Percentiles rank a stretch among this genome's conserved stretches.
phyloP scores from a whole-genome alignment of 1,284 basidiomycete species.

The Cryptococcus floricola region DNA sequence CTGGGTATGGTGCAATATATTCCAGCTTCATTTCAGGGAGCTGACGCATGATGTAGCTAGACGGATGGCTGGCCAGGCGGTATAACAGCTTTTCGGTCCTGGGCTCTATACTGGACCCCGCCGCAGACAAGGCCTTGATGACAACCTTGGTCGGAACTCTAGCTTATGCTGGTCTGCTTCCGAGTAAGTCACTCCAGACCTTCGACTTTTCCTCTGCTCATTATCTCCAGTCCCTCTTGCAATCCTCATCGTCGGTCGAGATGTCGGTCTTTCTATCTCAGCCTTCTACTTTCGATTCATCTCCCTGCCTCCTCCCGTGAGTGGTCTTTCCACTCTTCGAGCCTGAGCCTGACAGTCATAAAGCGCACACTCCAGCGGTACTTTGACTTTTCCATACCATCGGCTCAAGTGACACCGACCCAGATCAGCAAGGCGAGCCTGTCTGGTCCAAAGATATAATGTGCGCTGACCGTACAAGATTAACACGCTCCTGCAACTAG shows the following conservation, averaged over 20 bases:
- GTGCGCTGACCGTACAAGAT: constrained; percentile 55
- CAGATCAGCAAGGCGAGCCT: constrained; percentile 73
- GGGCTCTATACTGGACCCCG: constrained; percentile 92
- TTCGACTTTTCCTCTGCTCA: not conserved
- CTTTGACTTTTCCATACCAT: constrained; percentile 92
- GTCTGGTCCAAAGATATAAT: not conserved
- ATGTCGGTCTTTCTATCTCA: constrained; percentile 78
- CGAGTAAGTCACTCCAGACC: constrained; percentile 56
- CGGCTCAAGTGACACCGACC: constrained; percentile 88
- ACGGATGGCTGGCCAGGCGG: constrained; percentile 82
- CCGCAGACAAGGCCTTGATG: constrained; percentile 94
- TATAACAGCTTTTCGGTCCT: constrained; percentile 83
- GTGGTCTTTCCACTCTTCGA: constrained; percentile 31
- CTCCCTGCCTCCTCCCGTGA: constrained; percentile 77
- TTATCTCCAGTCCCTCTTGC: constrained; percentile 68
- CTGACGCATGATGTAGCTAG: constrained; percentile 56
- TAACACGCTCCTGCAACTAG: constrained; percentile 88
- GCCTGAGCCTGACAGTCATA: constrained; percentile 2
- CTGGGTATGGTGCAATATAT: constrained; percentile 58
- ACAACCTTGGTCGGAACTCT: constrained; percentile 88
- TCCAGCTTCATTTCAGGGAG: not conserved
- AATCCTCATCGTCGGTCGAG: constrained; percentile 80
- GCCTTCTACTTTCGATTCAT: constrained; percentile 94
- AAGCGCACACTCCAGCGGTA: constrained; percentile 89
- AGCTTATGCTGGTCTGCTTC: constrained; percentile 75